A percentile compares a stretch with the other conserved stretches of the same genome.
Evolutionary conservation across 2,329 filamentous ascomycete species (phyloP).

Genomic region (Malbranchea cinnamomea): DNA sequence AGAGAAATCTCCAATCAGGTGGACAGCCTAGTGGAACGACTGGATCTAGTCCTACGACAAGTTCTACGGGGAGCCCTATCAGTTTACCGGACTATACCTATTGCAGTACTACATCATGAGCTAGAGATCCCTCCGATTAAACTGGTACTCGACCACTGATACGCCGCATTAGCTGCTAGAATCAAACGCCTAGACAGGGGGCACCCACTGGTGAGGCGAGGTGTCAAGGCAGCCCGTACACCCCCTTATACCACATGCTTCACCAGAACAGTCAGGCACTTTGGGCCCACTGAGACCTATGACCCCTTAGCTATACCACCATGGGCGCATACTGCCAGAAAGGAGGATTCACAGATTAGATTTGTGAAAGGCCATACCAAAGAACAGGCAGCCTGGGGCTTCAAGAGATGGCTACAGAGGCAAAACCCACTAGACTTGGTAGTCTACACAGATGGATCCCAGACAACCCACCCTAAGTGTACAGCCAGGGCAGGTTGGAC

Average conservation of each 20-base stretch:
- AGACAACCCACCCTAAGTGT: not conserved
- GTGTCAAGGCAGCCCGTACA: not conserved
- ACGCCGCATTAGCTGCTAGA: conserved; percentile 8
- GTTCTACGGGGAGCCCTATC: conserved; percentile 4
- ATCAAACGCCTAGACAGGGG: conserved; percentile 9
- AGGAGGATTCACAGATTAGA: not conserved
- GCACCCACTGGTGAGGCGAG: conserved; percentile 9
- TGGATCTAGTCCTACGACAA: conserved; percentile 1
- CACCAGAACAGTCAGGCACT: not conserved
- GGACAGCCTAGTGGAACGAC: not conserved
- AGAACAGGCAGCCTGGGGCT: not conserved
- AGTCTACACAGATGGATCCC: conserved; percentile 2
- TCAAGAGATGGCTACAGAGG: not conserved
- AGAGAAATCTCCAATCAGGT: conserved; percentile 1
- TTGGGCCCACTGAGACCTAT: not conserved
- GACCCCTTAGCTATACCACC: conserved; percentile 1
- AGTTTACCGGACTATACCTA: conserved; percentile 8
- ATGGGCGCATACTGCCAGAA: not conserved
- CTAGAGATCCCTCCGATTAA: conserved; percentile 6
- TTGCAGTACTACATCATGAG: conserved; percentile 5
- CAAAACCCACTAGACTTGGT: not conserved
- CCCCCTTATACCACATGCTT: not conserved
- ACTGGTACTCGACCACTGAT: conserved; percentile 7
- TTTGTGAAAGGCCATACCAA: not conserved
- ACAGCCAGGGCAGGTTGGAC: not conserved